Conservation (phyloP, 2,329 filamentous ascomycete genomes). For the Atkinsonella texensis region DNA sequence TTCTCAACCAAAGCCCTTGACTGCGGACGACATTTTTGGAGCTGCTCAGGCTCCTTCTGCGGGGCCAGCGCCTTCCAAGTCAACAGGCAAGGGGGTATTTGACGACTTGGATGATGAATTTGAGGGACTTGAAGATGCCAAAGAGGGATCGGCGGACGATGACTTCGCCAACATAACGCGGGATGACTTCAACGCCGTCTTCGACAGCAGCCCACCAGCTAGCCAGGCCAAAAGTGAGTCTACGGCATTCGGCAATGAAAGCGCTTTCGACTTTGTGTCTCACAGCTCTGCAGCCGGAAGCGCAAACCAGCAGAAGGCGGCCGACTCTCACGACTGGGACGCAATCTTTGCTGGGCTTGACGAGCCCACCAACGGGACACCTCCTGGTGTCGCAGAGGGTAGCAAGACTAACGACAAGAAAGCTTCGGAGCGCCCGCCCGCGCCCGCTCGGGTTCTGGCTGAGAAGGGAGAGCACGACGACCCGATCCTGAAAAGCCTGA, state of each 20-base stretch:
- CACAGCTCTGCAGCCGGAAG: conserved; percentile 20
- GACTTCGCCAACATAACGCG: conserved; percentile 66
- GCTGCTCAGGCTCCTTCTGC: conserved; percentile 9
- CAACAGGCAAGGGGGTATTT: conserved; percentile 41
- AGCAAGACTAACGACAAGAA: conserved; percentile 6
- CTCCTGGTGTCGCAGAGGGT: conserved; percentile 5
- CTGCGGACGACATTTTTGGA: conserved; percentile 31
- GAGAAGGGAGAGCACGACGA: conserved; percentile 76
- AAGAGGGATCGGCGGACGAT: conserved; percentile 67
- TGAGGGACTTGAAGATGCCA: conserved; percentile 71
- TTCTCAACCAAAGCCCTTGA: conserved; percentile 18
- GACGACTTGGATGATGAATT: conserved; percentile 73
- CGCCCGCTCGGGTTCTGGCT: conserved; percentile 53
- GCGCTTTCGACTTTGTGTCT: conserved; percentile 47
- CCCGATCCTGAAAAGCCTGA: conserved; percentile 79
- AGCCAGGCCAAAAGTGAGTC: conserved; percentile 43
- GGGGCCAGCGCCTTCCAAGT: conserved; percentile 12
- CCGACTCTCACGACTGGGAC: conserved; percentile 75
- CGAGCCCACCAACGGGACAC: conserved; percentile 28
- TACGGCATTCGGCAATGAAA: conserved; percentile 39
- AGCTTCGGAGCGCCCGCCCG: conserved; percentile 15
- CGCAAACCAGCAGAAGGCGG: conserved; percentile 27
- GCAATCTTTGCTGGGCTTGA: conserved; percentile 80
- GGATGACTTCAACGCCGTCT: conserved; percentile 71
- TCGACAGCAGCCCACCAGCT: conserved; percentile 55